Evolutionary conservation across 495 filamentous ascomycete species (phyloP).

Genomic region (Aspergillus mulundensis): DNA sequence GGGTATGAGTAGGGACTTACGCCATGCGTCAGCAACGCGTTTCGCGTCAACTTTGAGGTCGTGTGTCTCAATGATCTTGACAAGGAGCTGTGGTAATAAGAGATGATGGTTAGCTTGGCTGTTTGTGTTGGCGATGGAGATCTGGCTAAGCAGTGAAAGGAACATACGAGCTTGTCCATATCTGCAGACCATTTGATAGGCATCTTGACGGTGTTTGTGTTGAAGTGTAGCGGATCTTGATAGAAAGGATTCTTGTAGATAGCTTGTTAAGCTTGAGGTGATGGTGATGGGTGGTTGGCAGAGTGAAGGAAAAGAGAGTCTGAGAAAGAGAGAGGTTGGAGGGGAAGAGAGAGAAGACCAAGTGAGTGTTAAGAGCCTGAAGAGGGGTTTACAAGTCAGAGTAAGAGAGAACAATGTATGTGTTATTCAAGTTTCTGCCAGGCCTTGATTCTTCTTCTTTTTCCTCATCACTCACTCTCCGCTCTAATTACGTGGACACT

Average conservation of each 20-base stretch:
- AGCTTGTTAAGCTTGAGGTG: neutral
- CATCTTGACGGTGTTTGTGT: constrained; percentile 20
- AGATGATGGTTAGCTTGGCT: neutral
- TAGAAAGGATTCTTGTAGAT: neutral
- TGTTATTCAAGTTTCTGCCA: neutral
- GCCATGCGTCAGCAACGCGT: constrained; percentile 41
- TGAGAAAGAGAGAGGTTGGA: neutral
- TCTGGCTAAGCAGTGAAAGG: neutral
- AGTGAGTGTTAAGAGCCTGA: neutral
- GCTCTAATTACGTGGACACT: too few relatives aligned
- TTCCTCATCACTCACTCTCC: neutral
- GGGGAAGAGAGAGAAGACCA: neutral
- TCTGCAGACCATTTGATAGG: constrained; percentile 40
- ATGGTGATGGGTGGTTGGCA: neutral
- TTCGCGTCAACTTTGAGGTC: constrained; percentile 36
- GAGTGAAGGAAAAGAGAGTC: neutral
- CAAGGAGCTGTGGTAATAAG: constrained; percentile 35
- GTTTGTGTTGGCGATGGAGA: neutral
- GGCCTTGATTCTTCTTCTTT: neutral
- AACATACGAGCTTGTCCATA: constrained; percentile 36
- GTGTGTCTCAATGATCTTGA: constrained; percentile 46
- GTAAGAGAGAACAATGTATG: neutral
- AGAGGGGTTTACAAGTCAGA: neutral
- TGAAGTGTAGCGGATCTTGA: neutral
- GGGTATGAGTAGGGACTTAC: constrained; percentile 27